These are phyloP conservation scores for Silene vulgaris DNA, from an alignment of 179 eudicot genomes.

Conservation along the genomic window DNA sequence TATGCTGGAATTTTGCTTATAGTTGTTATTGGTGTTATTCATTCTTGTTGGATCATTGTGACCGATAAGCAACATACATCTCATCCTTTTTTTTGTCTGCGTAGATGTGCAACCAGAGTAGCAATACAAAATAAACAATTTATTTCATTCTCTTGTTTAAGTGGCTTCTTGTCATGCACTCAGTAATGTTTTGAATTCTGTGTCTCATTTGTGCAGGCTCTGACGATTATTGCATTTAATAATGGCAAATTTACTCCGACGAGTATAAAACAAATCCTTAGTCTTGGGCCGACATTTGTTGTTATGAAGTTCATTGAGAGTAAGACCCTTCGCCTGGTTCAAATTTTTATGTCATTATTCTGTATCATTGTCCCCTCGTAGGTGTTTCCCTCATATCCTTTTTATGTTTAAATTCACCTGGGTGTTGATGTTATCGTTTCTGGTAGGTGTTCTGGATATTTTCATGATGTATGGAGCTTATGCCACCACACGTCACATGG, in stretches of 20 bases:
- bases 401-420: constrained; percentile 12
- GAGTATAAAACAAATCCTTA: constrained; percentile 64
- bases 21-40: not conserved
- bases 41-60: constrained; percentile 7
- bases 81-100: not conserved
- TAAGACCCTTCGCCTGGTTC: constrained; percentile 32
- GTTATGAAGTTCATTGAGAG: constrained; percentile 87
- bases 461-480: constrained; percentile 97
- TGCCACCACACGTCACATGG: constrained; percentile 67
- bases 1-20: constrained; percentile 3
- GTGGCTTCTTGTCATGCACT: constrained; percentile 7
- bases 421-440: constrained; percentile 7
- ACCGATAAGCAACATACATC: not conserved
- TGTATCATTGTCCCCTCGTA: not conserved
- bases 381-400: not conserved
- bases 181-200: constrained; percentile 1
- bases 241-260: constrained; percentile 37
- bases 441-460: constrained; percentile 76
- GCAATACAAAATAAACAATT: not conserved
- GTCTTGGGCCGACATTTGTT: constrained; percentile 96
- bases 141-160: constrained; percentile 8
- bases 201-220: constrained; percentile 50
- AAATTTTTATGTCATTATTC: not conserved
- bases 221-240: constrained; percentile 74
- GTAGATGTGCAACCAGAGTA: not conserved